Conservation (phyloP, 257 asterid species). For the Plectranthus barbatus region DNA sequence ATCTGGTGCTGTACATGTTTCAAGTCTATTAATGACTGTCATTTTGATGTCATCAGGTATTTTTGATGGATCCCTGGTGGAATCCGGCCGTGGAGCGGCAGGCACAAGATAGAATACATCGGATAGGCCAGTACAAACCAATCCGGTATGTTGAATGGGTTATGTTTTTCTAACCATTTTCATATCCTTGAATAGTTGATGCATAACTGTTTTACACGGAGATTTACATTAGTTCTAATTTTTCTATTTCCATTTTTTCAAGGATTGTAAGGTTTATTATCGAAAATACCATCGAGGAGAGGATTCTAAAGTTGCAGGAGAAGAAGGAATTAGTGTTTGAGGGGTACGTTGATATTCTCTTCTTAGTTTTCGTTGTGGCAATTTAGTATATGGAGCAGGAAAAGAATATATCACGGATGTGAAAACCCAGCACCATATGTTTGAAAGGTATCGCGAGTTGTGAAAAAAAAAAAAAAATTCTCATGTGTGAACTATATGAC, state of each 20-base stretch:
- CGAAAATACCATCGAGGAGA: conserved; percentile 82
- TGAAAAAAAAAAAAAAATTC: neutral
- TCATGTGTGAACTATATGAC: neutral
- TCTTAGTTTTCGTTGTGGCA: neutral
- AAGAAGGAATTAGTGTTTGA: conserved; percentile 96
- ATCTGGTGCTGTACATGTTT: neutral
- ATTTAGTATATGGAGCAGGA: neutral
- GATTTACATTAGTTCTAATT: conserved; percentile 5
- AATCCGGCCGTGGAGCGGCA: conserved; percentile 96
- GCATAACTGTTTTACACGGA: neutral
- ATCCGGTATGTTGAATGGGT: conserved; percentile 38
- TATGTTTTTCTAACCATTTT: neutral
- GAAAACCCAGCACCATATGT: neutral
- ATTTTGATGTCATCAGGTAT: conserved; percentile 47
- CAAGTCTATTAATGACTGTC: conserved; percentile 2
- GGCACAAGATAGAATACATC: conserved; percentile 94
- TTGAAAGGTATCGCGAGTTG: no score
- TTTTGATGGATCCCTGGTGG: conserved; percentile 99
- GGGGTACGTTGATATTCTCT: conserved; percentile 46
- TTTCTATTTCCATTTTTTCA: neutral
- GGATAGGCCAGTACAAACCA: conserved; percentile 93
- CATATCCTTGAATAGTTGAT: neutral
- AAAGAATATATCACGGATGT: neutral
- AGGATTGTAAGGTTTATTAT: conserved; percentile 86
- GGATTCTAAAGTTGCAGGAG: conserved; percentile 85